Evolutionary conservation across 208 protist genomes (phyloP).

Genomic region (Vickermania ingenoplastis): DNA sequence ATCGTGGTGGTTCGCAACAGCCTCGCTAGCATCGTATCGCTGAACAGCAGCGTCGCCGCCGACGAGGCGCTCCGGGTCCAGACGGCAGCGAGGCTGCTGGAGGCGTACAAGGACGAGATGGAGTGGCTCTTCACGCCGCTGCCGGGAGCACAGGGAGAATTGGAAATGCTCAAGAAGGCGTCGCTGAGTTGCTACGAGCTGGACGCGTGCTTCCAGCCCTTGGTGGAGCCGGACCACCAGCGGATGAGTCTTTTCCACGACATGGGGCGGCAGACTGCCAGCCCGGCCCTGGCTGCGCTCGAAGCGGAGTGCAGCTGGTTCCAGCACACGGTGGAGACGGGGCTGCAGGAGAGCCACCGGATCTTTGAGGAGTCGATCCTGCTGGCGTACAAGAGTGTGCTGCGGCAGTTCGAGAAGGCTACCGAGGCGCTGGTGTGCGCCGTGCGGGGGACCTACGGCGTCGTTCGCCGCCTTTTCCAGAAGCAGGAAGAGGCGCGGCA

Average conservation of each 20-base stretch:
- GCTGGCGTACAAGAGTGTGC: slow-evolving; percentile 31
- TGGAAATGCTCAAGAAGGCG: slow-evolving; percentile 23
- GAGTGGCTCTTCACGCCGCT: slow-evolving; percentile 43
- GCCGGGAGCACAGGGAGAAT: slow-evolving; percentile 13
- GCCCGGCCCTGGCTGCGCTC: slow-evolving; percentile 12
- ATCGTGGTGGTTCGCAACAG: slow-evolving; percentile 67
- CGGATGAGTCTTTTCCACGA: not conserved
- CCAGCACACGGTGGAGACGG: slow-evolving; percentile 16
- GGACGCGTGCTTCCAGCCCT: not conserved
- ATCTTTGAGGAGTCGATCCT: slow-evolving; percentile 33
- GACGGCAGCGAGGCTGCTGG: slow-evolving; percentile 19
- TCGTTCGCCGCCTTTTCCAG: slow-evolving; percentile 41
- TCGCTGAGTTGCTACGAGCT: slow-evolving; percentile 15
- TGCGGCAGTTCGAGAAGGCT: slow-evolving; percentile 43
- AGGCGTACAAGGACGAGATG: slow-evolving; percentile 19
- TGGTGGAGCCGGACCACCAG: slow-evolving; percentile 1
- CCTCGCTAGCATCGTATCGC: slow-evolving; percentile 26
- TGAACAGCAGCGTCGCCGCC: slow-evolving; percentile 15
- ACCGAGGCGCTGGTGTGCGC: slow-evolving; percentile 40
- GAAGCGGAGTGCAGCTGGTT: slow-evolving; percentile 59
- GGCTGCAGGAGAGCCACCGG: slow-evolving; percentile 27
- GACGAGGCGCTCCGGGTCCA: slow-evolving; percentile 21
- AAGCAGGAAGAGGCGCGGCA: slow-evolving; percentile 39
- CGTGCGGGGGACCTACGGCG: slow-evolving; percentile 20
- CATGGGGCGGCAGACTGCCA: not conserved